Conservation (phyloP, 2,329 filamentous ascomycete genomes). For the Akanthomyces lecanii region DNA sequence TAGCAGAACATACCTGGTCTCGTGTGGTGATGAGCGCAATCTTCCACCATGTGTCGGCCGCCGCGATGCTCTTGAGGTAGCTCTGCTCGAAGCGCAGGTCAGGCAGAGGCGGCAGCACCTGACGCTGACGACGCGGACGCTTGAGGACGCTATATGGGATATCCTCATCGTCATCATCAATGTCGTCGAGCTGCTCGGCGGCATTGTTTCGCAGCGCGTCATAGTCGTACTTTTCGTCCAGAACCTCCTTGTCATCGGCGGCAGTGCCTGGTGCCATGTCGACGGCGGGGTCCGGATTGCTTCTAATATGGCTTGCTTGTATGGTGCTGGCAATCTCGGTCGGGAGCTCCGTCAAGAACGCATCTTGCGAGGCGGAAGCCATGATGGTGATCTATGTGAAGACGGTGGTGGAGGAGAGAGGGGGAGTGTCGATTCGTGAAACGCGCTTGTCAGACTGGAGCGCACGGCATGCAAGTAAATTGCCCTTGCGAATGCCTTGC, state of each 20-base stretch:
- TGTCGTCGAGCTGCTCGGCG: constrained; percentile 23
- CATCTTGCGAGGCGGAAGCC: constrained; percentile 36
- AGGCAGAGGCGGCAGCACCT: constrained; percentile 62
- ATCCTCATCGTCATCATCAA: constrained; percentile 56
- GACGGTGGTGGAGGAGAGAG: not conserved
- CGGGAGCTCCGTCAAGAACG: constrained; percentile 36
- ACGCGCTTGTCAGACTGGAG: not conserved
- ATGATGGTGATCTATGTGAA: constrained; percentile 34
- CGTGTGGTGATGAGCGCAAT: constrained; percentile 79
- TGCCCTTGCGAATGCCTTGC: not conserved
- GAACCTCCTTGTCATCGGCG: constrained; percentile 50
- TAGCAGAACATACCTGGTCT: constrained; percentile 66
- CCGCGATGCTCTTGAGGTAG: constrained; percentile 84
- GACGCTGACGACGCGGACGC: constrained; percentile 44
- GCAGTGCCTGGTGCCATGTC: constrained; percentile 79
- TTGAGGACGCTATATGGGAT: constrained; percentile 64
- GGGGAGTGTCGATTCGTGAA: not conserved
- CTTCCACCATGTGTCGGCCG: constrained; percentile 73
- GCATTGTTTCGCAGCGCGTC: not conserved
- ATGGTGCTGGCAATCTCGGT: constrained; percentile 72
- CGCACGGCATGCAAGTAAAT: too few species aligned
- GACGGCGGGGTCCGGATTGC: constrained; percentile 63
- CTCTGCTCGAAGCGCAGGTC: constrained; percentile 97
- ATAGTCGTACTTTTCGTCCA: constrained; percentile 9
- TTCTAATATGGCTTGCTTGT: constrained; percentile 75